Conservation (phyloP, 176 grass and related monocot species). For the barley (Hordeum vulgare) region DNA sequence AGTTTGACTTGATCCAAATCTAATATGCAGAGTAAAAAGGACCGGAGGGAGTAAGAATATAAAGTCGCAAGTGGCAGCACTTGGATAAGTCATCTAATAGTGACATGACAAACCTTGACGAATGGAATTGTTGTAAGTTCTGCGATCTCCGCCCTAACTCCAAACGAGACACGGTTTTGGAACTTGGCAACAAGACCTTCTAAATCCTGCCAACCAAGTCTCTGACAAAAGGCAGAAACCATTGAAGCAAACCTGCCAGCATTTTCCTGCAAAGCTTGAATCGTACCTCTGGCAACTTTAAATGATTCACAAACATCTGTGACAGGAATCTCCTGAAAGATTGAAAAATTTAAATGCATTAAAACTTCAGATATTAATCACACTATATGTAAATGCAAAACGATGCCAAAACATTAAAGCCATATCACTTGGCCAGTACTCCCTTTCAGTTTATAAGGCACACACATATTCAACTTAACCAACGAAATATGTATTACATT, state of each 20-base stretch:
- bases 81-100: conserved; percentile 6
- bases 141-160: conserved; percentile 90
- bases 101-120: conserved; percentile 62
- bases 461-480: not conserved
- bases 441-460: not conserved
- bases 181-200: conserved; percentile 91
- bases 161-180: conserved; percentile 95
- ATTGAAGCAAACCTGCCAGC: conserved; percentile 96
- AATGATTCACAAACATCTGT: conserved; percentile 90
- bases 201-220: conserved; percentile 94
- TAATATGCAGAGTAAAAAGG: too few species aligned
- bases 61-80: not conserved
- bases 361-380: not conserved
- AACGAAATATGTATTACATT: not conserved
- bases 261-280: conserved; percentile 92
- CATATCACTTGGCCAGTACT: not conserved
- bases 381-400: not conserved
- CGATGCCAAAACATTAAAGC: not conserved
- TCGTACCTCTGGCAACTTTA: conserved; percentile 92
- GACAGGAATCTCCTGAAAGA: conserved; percentile 77
- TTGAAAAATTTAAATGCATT: not conserved
- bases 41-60: conserved; percentile 26
- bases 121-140: conserved; percentile 87
- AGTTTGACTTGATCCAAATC: too few species aligned
- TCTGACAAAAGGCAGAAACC: conserved; percentile 94